Conservation (phyloP, 1,139 yeast species). For the Candida neerlandica region DNA sequence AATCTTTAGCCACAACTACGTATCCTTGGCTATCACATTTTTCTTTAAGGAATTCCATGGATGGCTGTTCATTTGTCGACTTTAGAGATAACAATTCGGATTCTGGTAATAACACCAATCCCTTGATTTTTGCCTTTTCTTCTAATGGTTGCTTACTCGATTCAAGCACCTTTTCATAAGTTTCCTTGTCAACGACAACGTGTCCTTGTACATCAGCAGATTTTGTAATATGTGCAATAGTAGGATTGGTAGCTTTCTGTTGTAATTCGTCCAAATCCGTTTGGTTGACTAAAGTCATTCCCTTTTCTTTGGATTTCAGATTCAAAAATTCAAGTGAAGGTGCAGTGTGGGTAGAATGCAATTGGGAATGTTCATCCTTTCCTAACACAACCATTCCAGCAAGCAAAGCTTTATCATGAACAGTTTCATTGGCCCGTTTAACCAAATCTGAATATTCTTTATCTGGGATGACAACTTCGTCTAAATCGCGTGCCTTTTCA, state of each 20-base stretch:
- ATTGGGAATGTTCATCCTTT: slow-evolving; percentile 5
- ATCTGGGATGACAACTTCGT: slow-evolving; percentile 9
- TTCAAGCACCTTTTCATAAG: slow-evolving; percentile 10
- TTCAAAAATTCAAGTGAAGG: slow-evolving; percentile 6
- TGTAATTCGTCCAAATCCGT: slow-evolving; percentile 14
- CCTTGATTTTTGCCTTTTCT: slow-evolving; percentile 20
- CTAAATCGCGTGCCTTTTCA: slow-evolving; percentile 24
- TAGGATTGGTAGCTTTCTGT: slow-evolving; percentile 14
- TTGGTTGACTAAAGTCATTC: slow-evolving; percentile 2
- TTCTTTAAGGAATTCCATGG: slow-evolving; percentile 24
- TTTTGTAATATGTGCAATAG: slow-evolving; percentile 18
- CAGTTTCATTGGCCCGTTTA: slow-evolving; percentile 15
- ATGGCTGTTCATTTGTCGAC: slow-evolving; percentile 25
- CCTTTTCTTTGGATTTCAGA: slow-evolving; percentile 7
- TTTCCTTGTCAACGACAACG: slow-evolving; percentile 15
- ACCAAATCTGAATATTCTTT: slow-evolving; percentile 24
- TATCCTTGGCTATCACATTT: slow-evolving; percentile 21
- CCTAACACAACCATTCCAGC: slow-evolving; percentile 11
- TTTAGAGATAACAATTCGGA: slow-evolving; percentile 19
- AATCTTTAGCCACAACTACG: slow-evolving; percentile 13
- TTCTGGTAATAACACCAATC: slow-evolving; percentile 19
- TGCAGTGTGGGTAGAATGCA: neutral
- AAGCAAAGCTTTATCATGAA: slow-evolving; percentile 15
- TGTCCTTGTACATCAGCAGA: slow-evolving; percentile 12
- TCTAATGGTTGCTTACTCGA: slow-evolving; percentile 22